Evolutionary conservation across 768 basidiomycete genomes (phyloP).

Genomic region (Cyathus striatus): DNA sequence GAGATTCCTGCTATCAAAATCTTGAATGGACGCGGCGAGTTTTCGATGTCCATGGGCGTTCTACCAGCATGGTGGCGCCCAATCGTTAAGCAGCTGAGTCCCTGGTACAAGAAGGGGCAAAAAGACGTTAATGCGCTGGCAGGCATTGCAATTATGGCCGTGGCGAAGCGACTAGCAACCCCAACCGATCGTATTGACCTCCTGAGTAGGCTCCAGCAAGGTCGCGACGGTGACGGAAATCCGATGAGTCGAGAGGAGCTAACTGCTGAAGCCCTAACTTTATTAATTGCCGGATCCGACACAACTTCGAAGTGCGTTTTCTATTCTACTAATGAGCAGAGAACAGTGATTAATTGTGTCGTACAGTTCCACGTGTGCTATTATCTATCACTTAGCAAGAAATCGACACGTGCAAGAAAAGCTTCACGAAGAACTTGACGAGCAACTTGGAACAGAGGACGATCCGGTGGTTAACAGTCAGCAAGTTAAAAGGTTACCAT

Average conservation of each 20-base stretch:
- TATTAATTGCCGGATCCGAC: slow-evolving; percentile 86
- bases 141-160: slow-evolving; percentile 75
- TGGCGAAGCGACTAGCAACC: slow-evolving; percentile 65
- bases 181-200: slow-evolving; percentile 77
- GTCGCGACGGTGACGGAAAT: slow-evolving; percentile 74
- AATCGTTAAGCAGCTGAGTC: slow-evolving; percentile 52
- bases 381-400: slow-evolving; percentile 76
- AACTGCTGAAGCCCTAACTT: slow-evolving; percentile 83
- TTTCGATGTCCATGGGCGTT: slow-evolving; percentile 77
- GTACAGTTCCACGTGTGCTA: slow-evolving; percentile 80
- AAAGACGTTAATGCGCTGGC: slow-evolving; percentile 68
- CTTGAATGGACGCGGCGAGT: slow-evolving; percentile 85
- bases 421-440: slow-evolving; percentile 73
- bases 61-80: slow-evolving; percentile 72
- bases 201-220: slow-evolving; percentile 73
- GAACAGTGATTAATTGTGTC: slow-evolving; percentile 3
- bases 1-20: slow-evolving; percentile 80
- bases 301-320: slow-evolving; percentile 82
- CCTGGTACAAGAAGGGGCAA: slow-evolving; percentile 72
- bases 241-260: slow-evolving; percentile 78
- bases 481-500: slow-evolving; percentile 68
- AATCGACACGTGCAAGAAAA: slow-evolving; percentile 62
- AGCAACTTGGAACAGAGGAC: slow-evolving; percentile 50
- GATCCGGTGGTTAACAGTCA: slow-evolving; percentile 59
- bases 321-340: neutral